Evolutionary conservation across 768 basidiomycete genomes (phyloP), one percentile per base, ranked within the genome.

Genomic region (Lactifluus subvellereus): DNA sequence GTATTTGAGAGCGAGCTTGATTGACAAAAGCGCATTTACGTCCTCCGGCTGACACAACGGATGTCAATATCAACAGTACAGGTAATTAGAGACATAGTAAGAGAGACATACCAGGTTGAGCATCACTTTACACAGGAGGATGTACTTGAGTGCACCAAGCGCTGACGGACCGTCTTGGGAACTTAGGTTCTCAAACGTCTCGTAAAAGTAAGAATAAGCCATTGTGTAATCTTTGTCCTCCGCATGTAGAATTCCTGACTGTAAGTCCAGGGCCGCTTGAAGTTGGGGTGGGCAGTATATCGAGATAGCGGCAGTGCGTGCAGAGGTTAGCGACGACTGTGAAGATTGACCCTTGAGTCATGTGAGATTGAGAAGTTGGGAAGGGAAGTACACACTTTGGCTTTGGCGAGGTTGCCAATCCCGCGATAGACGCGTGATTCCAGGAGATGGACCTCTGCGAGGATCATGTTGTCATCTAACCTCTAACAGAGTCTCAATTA

Each of bases 61-160:
- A 59, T 3, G 55, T 60, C 54, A 32, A 2, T 35, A 45, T 40
- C 33, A 61, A 37, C 6, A 38, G 33, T 65, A 9, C 51, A 43
- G 32, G 47, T 16, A 10, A 16, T 18, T 27, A n/a, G 40, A 51
- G 47, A 5, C 16, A 11, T 52, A 38, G 50, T 14, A 20, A 32
- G 50, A 18, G n/a, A 32, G 9, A 79, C 87, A 66, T 62, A 96
- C 95, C 71, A 96, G 74, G 71, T 94, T 94, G 66, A 98, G 79
- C 96, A 99, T 99, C 72, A 99, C 88, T 73, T 99, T 98, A 75
- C 97, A 99, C 50, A 98, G 74, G 16, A 98, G 80, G 95, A 98
- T 97, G 75, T 99, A 98, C 75, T 99, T 98, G 67, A 99, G 78
- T 5, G 94, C 94, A 1, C 82, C 84, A 20, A 97, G 78, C 0